Base-by-base conservation (phyloP, 495 filamentous ascomycete species). In the Platismatia glauca region DNA sequence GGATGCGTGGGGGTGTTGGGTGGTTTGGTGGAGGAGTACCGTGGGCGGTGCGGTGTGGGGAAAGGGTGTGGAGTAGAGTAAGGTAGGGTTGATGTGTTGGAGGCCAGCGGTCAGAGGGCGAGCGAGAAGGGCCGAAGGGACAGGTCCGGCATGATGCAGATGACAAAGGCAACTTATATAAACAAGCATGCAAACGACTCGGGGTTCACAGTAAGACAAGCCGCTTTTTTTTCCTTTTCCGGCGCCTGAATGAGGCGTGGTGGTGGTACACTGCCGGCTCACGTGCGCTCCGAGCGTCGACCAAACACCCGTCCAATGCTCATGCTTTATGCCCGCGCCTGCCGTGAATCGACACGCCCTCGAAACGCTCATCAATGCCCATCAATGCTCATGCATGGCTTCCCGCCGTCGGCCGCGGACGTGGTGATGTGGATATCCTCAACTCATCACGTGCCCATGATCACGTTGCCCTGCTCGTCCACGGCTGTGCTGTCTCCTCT, bases 381-480 rank as follows among this genome's bases (percentile, higher is more conserved):
- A n/a, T 41, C 48, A 43, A 53, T 8, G 18, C 31, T 7, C 24
- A 41, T 58, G 18, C 8, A 22, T 16, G 34, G 39, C 55, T 33
- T 22, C 43, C 43, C n/a, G 24, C 24, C 43, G 43, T 37, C 27
- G 29, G 13, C 12, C 9, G 24, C 44, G 24, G 44, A 27, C 11
- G 18, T 18, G 48, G 9, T 29, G 22, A 15, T 59, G 22, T 50
- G 41, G 12, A n/a, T 60, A 61, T 31, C 22, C 20, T 11, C 29
- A 24, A 24, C 57, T 41, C 62, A 33, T 56, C 57, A 59, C 57
- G 41, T 52, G 24, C 50, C 65, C 65, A 67, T 64, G 37, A 61
- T 12, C 52, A 61, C 58, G 55, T 61, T 62, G 8, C 43, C 62
- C 20, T 61, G 31, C 18, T 62, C 53, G 48, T 64, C 58, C 12